phyloP scores from a whole-genome alignment of 179 eudicot genomes.

The Vitellaria paradoxa region DNA sequence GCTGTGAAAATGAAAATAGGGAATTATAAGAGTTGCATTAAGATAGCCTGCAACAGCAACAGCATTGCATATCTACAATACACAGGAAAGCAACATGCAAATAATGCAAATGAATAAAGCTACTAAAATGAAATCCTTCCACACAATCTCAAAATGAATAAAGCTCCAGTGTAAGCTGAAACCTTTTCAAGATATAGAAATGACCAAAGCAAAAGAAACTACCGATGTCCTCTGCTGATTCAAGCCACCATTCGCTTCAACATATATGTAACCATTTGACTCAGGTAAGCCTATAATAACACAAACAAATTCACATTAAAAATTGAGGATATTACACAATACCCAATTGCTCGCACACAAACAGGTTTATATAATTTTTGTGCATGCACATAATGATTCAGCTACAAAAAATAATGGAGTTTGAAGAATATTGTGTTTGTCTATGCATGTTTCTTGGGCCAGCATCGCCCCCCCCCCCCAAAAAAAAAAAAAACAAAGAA shows the following conservation, averaged over 20 bases:
- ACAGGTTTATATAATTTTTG: not conserved
- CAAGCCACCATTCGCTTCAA: slow-evolving; percentile 99
- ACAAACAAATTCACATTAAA: not conserved
- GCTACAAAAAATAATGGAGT: not conserved
- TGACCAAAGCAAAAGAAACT: slow-evolving; percentile 16
- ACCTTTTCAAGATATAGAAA: not conserved
- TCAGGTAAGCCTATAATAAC: slow-evolving; percentile 61
- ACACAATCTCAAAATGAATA: slow-evolving; percentile 11
- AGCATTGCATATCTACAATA: slow-evolving; percentile 88
- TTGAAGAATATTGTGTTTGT: no score
- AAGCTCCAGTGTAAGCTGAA: not conserved
- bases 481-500: no score
- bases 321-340: not conserved
- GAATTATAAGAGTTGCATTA: slow-evolving; percentile 94
- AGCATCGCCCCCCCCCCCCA: no score
- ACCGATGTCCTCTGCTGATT: slow-evolving; percentile 99
- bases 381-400: not conserved
- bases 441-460: no score
- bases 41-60: slow-evolving; percentile 99
- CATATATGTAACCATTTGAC: slow-evolving; percentile 80
- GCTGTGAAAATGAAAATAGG: slow-evolving; percentile 93
- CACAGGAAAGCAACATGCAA: slow-evolving; percentile 6
- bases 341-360: not conserved
- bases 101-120: slow-evolving; percentile 9
- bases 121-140: slow-evolving; percentile 5